Evolutionary conservation across 2,329 filamentous ascomycete genomes (phyloP).

Genomic region (Nigrograna mackinnonii): DNA sequence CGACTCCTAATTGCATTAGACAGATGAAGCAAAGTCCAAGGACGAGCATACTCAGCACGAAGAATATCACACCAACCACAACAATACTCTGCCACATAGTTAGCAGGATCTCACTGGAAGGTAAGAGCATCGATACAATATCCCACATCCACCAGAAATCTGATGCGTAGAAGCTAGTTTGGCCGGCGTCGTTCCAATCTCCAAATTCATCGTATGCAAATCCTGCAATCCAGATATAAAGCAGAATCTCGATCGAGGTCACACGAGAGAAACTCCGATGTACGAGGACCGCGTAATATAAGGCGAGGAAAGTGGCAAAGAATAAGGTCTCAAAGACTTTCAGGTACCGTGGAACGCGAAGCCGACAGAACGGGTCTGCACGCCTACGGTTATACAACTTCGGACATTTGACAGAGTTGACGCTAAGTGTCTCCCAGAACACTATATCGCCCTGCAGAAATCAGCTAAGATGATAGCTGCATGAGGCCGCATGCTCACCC

Average conservation of each 20-base stretch:
- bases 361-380: constrained; percentile 59
- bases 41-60: constrained; percentile 65
- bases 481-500: constrained; percentile 18
- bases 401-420: constrained; percentile 74
- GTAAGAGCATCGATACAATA: constrained; percentile 13
- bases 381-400: constrained; percentile 69
- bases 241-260: constrained; percentile 68
- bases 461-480: no score
- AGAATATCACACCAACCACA: constrained; percentile 70
- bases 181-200: constrained; percentile 80
- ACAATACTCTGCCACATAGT: constrained; percentile 61
- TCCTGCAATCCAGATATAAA: constrained; percentile 85
- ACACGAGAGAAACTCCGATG: constrained; percentile 69
- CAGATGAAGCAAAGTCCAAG: neutral
- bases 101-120: constrained; percentile 1
- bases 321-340: constrained; percentile 84
- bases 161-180: constrained; percentile 63
- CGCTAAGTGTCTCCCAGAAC: constrained; percentile 81
- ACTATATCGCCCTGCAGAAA: constrained; percentile 83
- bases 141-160: constrained; percentile 56
- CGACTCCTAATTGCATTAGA: constrained; percentile 55
- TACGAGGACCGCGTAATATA: constrained; percentile 88
- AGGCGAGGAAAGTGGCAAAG: constrained; percentile 72
- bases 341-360: constrained; percentile 80
- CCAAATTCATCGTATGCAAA: constrained; percentile 80